Evolutionary conservation across 73 alveolate species (phyloP).

Genomic region (Uronychia binucleata): DNA sequence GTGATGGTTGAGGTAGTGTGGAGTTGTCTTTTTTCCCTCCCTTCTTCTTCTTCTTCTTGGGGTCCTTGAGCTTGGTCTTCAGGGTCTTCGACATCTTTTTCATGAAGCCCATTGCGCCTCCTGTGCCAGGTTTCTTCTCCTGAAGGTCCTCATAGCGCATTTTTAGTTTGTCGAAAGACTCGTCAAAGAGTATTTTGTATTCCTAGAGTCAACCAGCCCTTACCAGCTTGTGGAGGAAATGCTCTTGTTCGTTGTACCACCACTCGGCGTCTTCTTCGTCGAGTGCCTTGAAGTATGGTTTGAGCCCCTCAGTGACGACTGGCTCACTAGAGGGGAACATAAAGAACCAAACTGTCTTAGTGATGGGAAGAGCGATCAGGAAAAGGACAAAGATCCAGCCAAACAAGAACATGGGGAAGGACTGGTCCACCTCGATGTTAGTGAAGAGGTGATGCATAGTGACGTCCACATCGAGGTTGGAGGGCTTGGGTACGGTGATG

Average conservation of each 20-base stretch:
- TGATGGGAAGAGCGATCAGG: neutral
- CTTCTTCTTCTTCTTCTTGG: too few species aligned
- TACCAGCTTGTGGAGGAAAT: neutral
- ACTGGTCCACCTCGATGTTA: slow-evolving; percentile 14
- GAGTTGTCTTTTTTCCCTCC: too few species aligned
- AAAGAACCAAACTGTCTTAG: too few species aligned
- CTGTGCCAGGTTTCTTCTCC: too few species aligned
- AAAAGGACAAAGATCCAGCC: slow-evolving; percentile 4
- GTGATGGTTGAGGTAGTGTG: too few species aligned
- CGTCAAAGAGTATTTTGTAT: too few species aligned
- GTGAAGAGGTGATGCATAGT: slow-evolving; percentile 34
- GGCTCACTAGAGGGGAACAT: neutral
- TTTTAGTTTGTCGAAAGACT: too few species aligned
- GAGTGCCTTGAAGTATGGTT: neutral
- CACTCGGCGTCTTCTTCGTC: neutral
- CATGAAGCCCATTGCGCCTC: too few species aligned
- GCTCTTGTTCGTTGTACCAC: neutral
- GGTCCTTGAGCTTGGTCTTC: too few species aligned
- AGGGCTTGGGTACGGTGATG: neutral
- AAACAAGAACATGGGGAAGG: slow-evolving; percentile 27
- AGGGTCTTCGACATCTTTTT: too few species aligned
- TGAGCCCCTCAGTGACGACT: neutral
- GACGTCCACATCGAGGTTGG: neutral
- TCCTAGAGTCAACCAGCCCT: too few species aligned
- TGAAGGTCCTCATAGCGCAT: too few species aligned